These are phyloP conservation scores for Vaccinium darrowii DNA, from an alignment of 148 eudicot species.

Conservation along the genomic window DNA sequence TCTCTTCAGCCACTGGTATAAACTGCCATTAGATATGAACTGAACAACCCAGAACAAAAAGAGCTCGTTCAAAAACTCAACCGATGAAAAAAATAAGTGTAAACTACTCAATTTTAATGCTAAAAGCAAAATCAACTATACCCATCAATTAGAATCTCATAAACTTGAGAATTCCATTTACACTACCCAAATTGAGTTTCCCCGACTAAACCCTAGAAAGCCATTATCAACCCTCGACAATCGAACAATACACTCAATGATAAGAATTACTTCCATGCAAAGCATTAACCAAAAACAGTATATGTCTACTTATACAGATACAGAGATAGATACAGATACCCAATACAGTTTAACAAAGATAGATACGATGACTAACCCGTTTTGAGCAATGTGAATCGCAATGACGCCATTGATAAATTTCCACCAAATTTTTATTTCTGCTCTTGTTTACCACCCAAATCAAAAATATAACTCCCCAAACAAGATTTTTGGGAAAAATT, in stretches of 20 bases:
- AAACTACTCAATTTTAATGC: conserved; percentile 1
- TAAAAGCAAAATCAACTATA: background rate
- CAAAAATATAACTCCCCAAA: background rate
- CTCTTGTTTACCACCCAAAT: background rate
- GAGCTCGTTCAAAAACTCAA: background rate
- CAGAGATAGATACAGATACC: background rate
- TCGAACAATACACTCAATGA: background rate
- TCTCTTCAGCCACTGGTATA: background rate
- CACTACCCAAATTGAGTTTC: background rate
- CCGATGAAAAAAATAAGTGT: background rate
- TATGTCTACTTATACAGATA: background rate
- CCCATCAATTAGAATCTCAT: conserved; percentile 1
- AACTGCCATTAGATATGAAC: background rate
- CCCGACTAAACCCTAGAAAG: conserved; percentile 12
- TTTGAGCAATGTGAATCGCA: conserved; percentile 11
- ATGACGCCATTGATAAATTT: conserved; percentile 15
- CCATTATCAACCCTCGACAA: background rate
- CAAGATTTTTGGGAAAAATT: background rate
- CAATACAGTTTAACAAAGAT: background rate
- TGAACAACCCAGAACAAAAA: conserved; percentile 3
- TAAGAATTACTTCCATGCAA: conserved; percentile 14
- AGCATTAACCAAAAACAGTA: background rate
- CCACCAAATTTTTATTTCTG: background rate
- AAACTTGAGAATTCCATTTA: background rate
- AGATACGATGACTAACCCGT: background rate